These are phyloP conservation scores for Aureobasidium sp. DNA, from an alignment of 2,329 filamentous ascomycete species.

Conservation along the genomic window DNA sequence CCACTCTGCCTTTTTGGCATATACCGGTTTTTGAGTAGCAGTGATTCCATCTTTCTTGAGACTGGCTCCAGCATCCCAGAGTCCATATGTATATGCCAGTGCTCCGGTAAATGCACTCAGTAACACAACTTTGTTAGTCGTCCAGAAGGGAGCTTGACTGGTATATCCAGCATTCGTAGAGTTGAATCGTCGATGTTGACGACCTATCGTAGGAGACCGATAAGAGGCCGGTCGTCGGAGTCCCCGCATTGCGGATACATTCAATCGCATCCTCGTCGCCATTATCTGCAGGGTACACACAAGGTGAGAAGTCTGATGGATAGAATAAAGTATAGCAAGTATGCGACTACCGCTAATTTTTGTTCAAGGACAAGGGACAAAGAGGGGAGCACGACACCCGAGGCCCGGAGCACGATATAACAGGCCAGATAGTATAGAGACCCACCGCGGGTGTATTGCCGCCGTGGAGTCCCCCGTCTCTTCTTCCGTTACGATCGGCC, in stretches of 20 bases:
- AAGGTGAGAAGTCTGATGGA: not conserved
- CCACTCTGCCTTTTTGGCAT: slow-evolving; percentile 43
- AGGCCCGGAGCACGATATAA: slow-evolving; percentile 1
- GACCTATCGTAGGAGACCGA: not conserved
- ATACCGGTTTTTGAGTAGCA: slow-evolving; percentile 27
- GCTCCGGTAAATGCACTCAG: slow-evolving; percentile 42
- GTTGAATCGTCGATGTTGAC: slow-evolving; percentile 4
- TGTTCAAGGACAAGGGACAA: not conserved
- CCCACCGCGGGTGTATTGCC: too few species aligned
- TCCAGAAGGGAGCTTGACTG: slow-evolving; percentile 31
- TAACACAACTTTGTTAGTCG: slow-evolving; percentile 39
- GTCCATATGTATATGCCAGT: slow-evolving; percentile 43
- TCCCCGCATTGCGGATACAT: not conserved
- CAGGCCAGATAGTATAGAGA: not conserved
- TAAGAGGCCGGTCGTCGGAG: not conserved
- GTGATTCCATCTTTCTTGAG: not conserved
- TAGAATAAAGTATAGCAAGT: not conserved
- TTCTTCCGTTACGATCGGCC: not conserved
- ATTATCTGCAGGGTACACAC: not conserved
- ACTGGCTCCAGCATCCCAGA: slow-evolving; percentile 25
- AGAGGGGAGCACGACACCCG: not conserved
- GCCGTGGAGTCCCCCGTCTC: too few species aligned
- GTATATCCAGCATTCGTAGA: not conserved
- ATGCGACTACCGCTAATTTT: too few species aligned
- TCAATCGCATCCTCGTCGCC: not conserved